Percentiles rank a stretch among this genome's conserved stretches.
phyloP scores from a whole-genome alignment of 371 early-diverging fungal genomes.

The Saksenaea oblongispora region DNA sequence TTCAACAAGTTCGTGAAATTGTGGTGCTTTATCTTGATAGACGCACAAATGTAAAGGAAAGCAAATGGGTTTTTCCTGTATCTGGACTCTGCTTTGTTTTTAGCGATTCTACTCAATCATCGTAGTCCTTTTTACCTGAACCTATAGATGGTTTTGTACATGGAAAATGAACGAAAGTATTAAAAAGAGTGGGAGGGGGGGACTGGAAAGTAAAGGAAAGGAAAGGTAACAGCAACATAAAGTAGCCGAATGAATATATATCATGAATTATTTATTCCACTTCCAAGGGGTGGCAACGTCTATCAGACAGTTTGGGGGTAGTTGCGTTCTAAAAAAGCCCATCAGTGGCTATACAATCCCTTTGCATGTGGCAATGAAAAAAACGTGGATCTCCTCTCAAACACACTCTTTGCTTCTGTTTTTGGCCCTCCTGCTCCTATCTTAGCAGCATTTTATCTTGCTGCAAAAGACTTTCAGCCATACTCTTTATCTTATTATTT shows the following conservation, averaged over 20 bases:
- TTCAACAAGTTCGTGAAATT: constrained; percentile 35
- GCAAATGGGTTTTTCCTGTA: constrained; percentile 28
- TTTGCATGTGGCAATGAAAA: constrained; percentile 4
- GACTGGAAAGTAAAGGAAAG: constrained; percentile 1
- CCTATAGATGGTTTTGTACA: constrained; percentile 33
- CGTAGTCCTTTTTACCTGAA: constrained; percentile 20
- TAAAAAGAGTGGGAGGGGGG: constrained; percentile 5
- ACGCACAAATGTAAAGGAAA: constrained; percentile 38
- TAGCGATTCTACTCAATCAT: background rate
- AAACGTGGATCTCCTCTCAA: constrained; percentile 6
- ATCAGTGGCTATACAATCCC: constrained; percentile 6
- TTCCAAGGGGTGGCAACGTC: background rate
- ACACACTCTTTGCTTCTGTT: background rate
- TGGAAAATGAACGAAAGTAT: constrained; percentile 1
- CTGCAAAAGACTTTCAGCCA: background rate
- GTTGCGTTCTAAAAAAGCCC: constrained; percentile 6
- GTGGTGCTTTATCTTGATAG: constrained; percentile 33
- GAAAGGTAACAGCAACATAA: constrained; percentile 2
- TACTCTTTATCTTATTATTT: background rate
- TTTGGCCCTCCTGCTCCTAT: background rate
- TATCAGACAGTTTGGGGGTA: constrained; percentile 3
- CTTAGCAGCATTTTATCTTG: background rate
- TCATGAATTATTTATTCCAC: background rate
- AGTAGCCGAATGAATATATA: constrained; percentile 1
- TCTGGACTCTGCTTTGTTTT: constrained; percentile 24